Evolutionary conservation across 805 yeast species (phyloP).

Genomic region (Brettanomyces anomalus): DNA sequence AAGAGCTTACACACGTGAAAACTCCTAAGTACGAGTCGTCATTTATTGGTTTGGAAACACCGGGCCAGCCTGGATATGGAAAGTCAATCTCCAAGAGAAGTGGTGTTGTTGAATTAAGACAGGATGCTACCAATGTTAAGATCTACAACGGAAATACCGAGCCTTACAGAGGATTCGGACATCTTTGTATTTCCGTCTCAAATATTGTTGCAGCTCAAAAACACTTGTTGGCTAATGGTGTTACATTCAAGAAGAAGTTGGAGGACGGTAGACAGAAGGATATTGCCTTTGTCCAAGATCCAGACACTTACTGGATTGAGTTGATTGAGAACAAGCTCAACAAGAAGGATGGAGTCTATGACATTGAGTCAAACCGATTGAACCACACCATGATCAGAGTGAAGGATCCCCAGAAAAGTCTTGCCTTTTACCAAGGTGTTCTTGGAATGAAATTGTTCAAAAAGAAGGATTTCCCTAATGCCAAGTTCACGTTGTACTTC

Average conservation of each 20-base stretch:
- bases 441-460: slow-evolving; percentile 74
- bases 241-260: slow-evolving; percentile 71
- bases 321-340: slow-evolving; percentile 50
- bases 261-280: slow-evolving; percentile 87
- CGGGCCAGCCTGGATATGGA: slow-evolving; percentile 29
- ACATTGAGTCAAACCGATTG: slow-evolving; percentile 38
- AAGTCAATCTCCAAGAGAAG: slow-evolving; percentile 30
- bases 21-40: slow-evolving; percentile 58
- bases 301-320: slow-evolving; percentile 97
- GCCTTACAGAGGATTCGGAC: slow-evolving; percentile 89
- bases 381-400: slow-evolving; percentile 93
- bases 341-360: slow-evolving; percentile 33
- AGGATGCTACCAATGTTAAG: slow-evolving; percentile 56
- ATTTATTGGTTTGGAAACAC: slow-evolving; percentile 51
- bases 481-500: slow-evolving; percentile 80
- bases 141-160: slow-evolving; percentile 78
- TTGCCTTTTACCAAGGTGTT: slow-evolving; percentile 69
- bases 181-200: slow-evolving; percentile 80
- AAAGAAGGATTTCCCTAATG: slow-evolving; percentile 48
- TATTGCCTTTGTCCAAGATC: slow-evolving; percentile 92
- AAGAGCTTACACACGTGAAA: slow-evolving; percentile 41
- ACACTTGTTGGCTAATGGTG: slow-evolving; percentile 51
- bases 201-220: slow-evolving; percentile 59
- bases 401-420: slow-evolving; percentile 68
- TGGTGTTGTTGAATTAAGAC: slow-evolving; percentile 78